A percentile compares a stretch with the other conserved stretches of the same genome.
Evolutionary conservation across 106 monocot genomes (phyloP).

Genomic region (Iris macrosiphon): DNA sequence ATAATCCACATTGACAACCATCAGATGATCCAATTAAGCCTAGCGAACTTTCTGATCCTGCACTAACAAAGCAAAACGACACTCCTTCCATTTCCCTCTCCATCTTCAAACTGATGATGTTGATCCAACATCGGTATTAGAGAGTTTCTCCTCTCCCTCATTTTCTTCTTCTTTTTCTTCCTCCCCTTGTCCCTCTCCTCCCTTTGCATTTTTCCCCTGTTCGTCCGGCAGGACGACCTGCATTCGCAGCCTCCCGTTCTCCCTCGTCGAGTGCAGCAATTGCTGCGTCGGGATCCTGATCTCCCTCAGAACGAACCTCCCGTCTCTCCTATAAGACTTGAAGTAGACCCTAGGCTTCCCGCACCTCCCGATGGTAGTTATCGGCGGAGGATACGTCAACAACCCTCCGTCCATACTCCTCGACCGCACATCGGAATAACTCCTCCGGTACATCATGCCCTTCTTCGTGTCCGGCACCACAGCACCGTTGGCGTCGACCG

Average conservation of each 20-base stretch:
- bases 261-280: slow-evolving; percentile 23
- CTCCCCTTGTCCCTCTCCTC: background rate
- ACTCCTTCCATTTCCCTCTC: too few species aligned
- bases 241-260: slow-evolving; percentile 36
- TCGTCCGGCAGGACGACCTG: slow-evolving; percentile 8
- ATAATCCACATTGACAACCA: too few species aligned
- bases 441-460: slow-evolving; percentile 8
- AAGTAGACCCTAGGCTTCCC: slow-evolving; percentile 39
- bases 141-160: background rate
- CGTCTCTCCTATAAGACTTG: slow-evolving; percentile 17
- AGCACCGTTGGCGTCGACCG: background rate
- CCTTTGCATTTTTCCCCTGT: background rate
- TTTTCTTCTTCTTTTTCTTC: background rate
- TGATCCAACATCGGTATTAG: too few species aligned
- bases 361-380: slow-evolving; percentile 27
- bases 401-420: background rate
- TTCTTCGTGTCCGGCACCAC: background rate
- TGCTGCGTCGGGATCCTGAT: slow-evolving; percentile 29
- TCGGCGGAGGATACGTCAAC: slow-evolving; percentile 40
- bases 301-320: slow-evolving; percentile 39
- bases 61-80: too few species aligned
- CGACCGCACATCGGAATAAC: slow-evolving; percentile 11
- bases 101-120: too few species aligned
- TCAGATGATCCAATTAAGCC: too few species aligned
- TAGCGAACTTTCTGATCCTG: too few species aligned